These are phyloP conservation scores for Chaetomidium leptoderma DNA, from an alignment of 495 filamentous ascomycete genomes.

Conservation along the genomic window DNA sequence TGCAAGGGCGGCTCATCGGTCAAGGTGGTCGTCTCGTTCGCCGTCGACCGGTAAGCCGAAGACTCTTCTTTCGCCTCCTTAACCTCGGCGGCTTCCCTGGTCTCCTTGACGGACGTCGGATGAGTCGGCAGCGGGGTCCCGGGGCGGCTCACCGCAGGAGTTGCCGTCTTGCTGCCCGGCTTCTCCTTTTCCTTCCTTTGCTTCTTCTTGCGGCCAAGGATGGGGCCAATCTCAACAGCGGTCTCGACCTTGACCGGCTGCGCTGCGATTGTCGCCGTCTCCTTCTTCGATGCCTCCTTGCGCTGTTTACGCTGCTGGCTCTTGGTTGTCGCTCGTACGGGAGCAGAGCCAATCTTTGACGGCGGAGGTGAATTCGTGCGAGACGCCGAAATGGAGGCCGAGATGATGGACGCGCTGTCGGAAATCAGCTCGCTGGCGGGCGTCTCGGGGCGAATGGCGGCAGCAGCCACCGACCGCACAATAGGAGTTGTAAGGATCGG, in stretches of 20 bases:
- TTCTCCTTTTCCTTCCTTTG: conserved; percentile 66
- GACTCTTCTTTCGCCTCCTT: conserved; percentile 32
- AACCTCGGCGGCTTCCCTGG: conserved; percentile 32
- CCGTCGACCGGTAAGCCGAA: conserved; percentile 31
- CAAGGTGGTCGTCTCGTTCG: conserved; percentile 33
- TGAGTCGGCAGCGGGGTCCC: conserved; percentile 27
- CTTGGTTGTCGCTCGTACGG: conserved; percentile 77
- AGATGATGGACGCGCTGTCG: conserved; percentile 72
- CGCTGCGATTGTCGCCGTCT: conserved; percentile 43
- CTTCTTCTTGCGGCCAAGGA: conserved; percentile 86
- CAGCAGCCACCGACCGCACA: conserved; percentile 37
- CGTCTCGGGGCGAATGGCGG: conserved; percentile 67
- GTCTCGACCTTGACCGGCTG: conserved; percentile 53
- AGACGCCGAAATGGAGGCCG: conserved; percentile 68
- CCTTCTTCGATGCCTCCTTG: conserved; percentile 63
- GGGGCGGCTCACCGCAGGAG: conserved; percentile 39
- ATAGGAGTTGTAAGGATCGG: conserved; percentile 26
- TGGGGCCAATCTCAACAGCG: conserved; percentile 68
- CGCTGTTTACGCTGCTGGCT: conserved; percentile 86
- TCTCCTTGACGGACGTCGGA: conserved; percentile 30
- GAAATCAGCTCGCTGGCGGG: conserved; percentile 71
- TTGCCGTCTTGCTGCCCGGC: conserved; percentile 25
- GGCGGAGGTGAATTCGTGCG: conserved; percentile 77
- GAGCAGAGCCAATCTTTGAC: conserved; percentile 68
- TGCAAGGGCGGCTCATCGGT: conserved; percentile 26